A percentile compares a stretch with the other conserved stretches of the same genome.
These are phyloP conservation scores for Colletotrichum tofieldiae DNA, from an alignment of 2,329 filamentous ascomycete genomes.

Conservation along the genomic window DNA sequence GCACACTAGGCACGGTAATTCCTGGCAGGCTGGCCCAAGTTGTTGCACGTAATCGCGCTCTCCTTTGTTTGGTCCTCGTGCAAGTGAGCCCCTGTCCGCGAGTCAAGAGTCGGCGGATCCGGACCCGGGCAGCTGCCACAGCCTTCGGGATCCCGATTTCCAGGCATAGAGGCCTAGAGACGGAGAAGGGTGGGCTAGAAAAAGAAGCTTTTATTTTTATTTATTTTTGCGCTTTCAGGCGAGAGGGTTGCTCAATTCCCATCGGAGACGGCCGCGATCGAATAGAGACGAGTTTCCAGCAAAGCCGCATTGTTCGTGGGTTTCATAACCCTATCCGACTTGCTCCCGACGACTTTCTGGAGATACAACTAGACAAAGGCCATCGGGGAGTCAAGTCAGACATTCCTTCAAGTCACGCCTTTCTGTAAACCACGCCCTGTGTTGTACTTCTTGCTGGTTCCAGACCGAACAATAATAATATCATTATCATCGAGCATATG, in stretches of 20 bases:
- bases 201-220: conserved; percentile 21
- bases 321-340: background rate
- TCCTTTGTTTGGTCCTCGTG: conserved; percentile 31
- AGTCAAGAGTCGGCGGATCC: conserved; percentile 43
- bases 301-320: conserved; percentile 2
- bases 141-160: conserved; percentile 23
- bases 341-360: background rate
- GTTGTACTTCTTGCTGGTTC: background rate
- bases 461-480: conserved; percentile 25
- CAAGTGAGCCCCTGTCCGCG: conserved; percentile 11
- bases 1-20: conserved; percentile 6
- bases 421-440: conserved; percentile 9
- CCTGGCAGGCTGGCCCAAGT: background rate
- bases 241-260: conserved; percentile 1
- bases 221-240: conserved; percentile 2
- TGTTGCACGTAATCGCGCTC: conserved; percentile 23
- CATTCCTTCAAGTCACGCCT: background rate
- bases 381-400: conserved; percentile 27
- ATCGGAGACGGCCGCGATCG: conserved; percentile 28
- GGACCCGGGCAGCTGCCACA: conserved; percentile 29
- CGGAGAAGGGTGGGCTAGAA: conserved; percentile 7
- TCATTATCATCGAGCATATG: conserved; percentile 16
- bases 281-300: conserved; percentile 5
- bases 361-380: background rate
- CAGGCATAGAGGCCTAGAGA: conserved; percentile 23